Conservation (phyloP, 2,329 filamentous ascomycete species). For the Colletotrichum salicis region DNA sequence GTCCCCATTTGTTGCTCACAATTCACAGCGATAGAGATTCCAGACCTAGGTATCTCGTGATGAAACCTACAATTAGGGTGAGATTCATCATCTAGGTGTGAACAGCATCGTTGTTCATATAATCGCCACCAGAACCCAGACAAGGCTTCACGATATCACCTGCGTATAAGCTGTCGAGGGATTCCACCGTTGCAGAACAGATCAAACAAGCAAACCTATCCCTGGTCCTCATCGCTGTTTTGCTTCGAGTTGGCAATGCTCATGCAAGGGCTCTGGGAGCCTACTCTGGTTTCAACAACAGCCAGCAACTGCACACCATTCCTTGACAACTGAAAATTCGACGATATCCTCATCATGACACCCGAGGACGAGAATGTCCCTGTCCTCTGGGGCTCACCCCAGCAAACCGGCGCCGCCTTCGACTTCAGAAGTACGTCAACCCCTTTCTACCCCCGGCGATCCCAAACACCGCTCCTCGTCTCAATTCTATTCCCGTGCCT, state of each 20-base stretch:
- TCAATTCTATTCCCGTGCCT: neutral
- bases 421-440: constrained; percentile 34
- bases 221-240: neutral
- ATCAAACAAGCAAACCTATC: no score
- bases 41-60: neutral
- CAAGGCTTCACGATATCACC: neutral
- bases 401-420: constrained; percentile 27
- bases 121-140: neutral
- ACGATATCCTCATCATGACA: neutral
- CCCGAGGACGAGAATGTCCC: constrained; percentile 5
- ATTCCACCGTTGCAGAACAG: no score
- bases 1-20: neutral
- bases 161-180: neutral
- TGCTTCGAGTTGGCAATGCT: neutral
- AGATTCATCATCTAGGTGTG: no score
- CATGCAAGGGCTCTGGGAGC: neutral
- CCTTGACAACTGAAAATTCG: neutral
- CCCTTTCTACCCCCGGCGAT: neutral
- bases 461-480: neutral
- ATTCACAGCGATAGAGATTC: neutral
- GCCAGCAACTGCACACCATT: neutral
- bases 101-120: neutral
- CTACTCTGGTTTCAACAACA: no score
- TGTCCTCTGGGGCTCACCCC: constrained; percentile 31
- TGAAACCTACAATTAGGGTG: neutral